These are phyloP conservation scores for Plasmodium cynomolgi DNA, from an alignment of 169 alveolate genomes.

Conservation along the genomic window DNA sequence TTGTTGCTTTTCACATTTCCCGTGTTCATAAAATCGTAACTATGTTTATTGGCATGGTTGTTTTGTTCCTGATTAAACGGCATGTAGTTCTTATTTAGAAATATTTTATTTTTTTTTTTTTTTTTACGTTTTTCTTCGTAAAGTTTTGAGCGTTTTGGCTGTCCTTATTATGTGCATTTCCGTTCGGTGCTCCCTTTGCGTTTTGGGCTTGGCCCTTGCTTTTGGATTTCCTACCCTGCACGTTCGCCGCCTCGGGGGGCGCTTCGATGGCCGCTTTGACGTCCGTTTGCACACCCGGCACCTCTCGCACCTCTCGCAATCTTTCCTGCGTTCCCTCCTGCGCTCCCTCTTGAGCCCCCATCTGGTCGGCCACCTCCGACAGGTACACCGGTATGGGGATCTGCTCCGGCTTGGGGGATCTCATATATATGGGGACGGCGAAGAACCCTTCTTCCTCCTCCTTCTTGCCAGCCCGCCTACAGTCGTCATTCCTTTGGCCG, in stretches of 20 bases:
- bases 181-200: not conserved
- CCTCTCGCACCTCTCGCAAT: not conserved
- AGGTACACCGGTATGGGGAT: slow-evolving; percentile 45
- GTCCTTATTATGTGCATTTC: not conserved
- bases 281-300: not conserved
- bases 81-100: slow-evolving; percentile 10
- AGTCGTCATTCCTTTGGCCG: not conserved
- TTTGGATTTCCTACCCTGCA: not conserved
- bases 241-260: not conserved
- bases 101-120: slow-evolving; percentile 30
- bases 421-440: slow-evolving; percentile 50
- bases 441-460: slow-evolving; percentile 44
- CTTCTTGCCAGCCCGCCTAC: not conserved
- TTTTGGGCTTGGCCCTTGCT: not conserved
- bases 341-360: not conserved
- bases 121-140: slow-evolving; percentile 17
- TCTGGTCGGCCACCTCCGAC: not conserved
- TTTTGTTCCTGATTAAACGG: slow-evolving; percentile 8
- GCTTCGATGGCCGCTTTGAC: not conserved
- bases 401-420: slow-evolving; percentile 69
- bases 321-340: too few relatives aligned
- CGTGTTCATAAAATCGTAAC: not conserved
- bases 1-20: slow-evolving; percentile 7
- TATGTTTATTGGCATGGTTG: not conserved
- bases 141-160: not conserved